Percentiles rank a stretch among this genome's conserved stretches.
Conservation (phyloP, 805 yeast genomes). For the Wickerhamiella hasegawae region DNA sequence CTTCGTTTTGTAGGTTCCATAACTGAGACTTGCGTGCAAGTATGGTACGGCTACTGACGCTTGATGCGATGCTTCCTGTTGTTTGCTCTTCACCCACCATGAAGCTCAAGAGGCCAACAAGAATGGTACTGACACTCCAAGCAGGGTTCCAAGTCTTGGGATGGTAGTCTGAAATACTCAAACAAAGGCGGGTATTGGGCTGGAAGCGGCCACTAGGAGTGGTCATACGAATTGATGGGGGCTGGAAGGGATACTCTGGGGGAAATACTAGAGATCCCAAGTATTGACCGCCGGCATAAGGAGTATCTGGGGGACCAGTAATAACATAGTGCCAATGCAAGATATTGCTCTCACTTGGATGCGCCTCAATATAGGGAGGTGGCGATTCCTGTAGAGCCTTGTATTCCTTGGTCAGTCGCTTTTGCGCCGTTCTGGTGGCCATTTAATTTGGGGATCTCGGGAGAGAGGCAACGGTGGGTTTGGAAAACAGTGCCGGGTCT, state of each 20-base stretch:
- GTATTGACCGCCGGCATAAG: constrained; percentile 30
- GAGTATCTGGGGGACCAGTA: constrained; percentile 83
- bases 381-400: constrained; percentile 58
- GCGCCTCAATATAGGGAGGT: constrained; percentile 70
- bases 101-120: constrained; percentile 69
- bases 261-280: constrained; percentile 56
- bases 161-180: constrained; percentile 79
- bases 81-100: constrained; percentile 76
- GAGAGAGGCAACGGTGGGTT: no score
- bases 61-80: constrained; percentile 56
- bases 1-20: constrained; percentile 34
- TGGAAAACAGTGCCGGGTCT: no score
- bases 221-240: constrained; percentile 76
- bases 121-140: constrained; percentile 80
- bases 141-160: constrained; percentile 90
- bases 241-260: constrained; percentile 76
- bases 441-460: no score
- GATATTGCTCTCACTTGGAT: constrained; percentile 76
- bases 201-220: constrained; percentile 84
- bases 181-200: constrained; percentile 60
- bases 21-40: constrained; percentile 41
- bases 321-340: constrained; percentile 89
- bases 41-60: constrained; percentile 37
- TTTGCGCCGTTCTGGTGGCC: constrained; percentile 15
- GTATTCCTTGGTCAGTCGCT: constrained; percentile 16